Evolutionary conservation across 495 filamentous ascomycete species (phyloP), one percentile per base, ranked within the genome.

Genomic region (Ramalina intermedia): DNA sequence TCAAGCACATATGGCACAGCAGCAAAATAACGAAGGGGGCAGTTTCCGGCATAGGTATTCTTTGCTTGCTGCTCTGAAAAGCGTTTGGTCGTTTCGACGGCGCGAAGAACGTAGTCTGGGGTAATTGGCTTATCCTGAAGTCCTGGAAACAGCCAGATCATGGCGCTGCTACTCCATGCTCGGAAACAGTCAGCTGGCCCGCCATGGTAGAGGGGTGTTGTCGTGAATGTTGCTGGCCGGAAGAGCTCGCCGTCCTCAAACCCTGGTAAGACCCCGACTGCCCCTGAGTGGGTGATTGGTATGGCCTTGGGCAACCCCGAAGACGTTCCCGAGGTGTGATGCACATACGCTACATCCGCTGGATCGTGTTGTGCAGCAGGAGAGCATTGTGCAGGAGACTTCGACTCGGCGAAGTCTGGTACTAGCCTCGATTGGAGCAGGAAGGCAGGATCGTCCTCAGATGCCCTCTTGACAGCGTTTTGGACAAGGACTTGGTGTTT

Each of bases 141-240:
- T 4, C 67, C 65, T 16, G 75, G 74, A 55, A 76, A 79, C 0
- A 79, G 57, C 73, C 72, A 78, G 17, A 79, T 67, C 60, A 72
- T 52, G 0, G 68, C 62, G 14, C 58, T 61, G 41, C 66, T 69
- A 16, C 69, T 69, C 69, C 75, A 73, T 3, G 72, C 64, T 26
- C 76, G 66, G 45, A 78, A 71, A 23, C 72, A 64, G 51, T 80
- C 76, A 12, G 76, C 73, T n/a, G 75, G 62, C 5, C 76, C 76
- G 1, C 74, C 76, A 49, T 78, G 73, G 58, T 77, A 79, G 3
- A 80, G 64, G 6, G 76, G 75, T n/a, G 75, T 80, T 0, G 75
- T 77, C 7, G 74, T 71, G 46, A 78, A 77, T n/a, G 73, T 75
- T 8, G 72, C 66, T n/a, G 49, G 53, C 14, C 17, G 9, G 6